phyloP scores from a whole-genome alignment of 1,284 basidiomycete genomes.

The Rhodotorula sp. region DNA sequence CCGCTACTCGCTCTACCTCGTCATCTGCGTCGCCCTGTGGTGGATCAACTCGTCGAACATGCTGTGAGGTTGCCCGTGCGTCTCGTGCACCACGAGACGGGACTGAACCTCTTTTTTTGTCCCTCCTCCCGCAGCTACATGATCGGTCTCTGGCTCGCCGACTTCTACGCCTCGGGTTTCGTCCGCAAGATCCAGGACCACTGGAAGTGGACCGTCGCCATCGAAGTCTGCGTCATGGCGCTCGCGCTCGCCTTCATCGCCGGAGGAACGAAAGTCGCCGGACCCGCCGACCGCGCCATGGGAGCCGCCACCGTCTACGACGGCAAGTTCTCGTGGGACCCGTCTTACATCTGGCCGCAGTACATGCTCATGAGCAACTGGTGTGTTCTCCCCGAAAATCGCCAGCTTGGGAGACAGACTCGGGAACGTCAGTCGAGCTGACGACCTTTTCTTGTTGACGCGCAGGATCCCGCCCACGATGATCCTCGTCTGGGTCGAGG shows the following conservation, averaged over 20 bases:
- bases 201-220: conserved; percentile 48
- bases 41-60: conserved; percentile 48
- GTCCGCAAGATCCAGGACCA: conserved; percentile 50
- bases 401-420: neutral
- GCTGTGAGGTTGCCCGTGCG: conserved; percentile 35
- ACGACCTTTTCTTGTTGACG: conserved; percentile 6
- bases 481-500: conserved; percentile 49
- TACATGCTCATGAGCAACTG: conserved; percentile 49
- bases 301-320: conserved; percentile 47
- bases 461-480: conserved; percentile 40
- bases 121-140: conserved; percentile 45
- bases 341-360: conserved; percentile 46
- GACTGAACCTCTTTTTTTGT: conserved; percentile 25
- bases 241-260: conserved; percentile 46
- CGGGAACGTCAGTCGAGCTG: neutral
- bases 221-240: conserved; percentile 47
- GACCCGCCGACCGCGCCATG: conserved; percentile 45
- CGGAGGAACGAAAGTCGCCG: conserved; percentile 48
- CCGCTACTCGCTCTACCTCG: conserved; percentile 47
- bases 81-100: neutral
- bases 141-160: conserved; percentile 48
- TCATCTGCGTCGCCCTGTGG: conserved; percentile 45
- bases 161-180: conserved; percentile 50
- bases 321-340: conserved; percentile 48
- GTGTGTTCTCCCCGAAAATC: conserved; percentile 25